Percentiles rank a stretch among this genome's conserved stretches.
Conservation (phyloP, 345 rosid genomes). For the Gossypium raimondii region DNA sequence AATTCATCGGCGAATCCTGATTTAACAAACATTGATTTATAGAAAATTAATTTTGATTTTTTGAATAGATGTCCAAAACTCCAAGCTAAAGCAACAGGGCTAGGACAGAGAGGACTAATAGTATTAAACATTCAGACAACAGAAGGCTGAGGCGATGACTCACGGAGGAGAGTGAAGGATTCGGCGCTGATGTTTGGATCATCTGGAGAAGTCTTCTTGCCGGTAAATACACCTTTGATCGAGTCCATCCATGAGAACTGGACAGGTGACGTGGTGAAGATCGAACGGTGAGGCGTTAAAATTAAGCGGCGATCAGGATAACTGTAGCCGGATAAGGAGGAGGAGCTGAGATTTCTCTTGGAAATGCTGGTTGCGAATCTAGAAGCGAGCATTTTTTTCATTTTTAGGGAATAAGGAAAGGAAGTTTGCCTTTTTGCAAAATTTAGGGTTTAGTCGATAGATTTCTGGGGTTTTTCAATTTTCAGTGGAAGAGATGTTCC, state of each 20-base stretch:
- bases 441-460: background rate
- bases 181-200: conserved; percentile 33
- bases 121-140: background rate
- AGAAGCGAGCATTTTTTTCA: conserved; percentile 16
- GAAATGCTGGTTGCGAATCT: conserved; percentile 11
- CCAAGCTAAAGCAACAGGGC: background rate
- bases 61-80: background rate
- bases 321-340: background rate
- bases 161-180: conserved; percentile 76
- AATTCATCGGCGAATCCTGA: conserved; percentile 76
- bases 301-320: background rate
- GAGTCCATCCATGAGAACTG: conserved; percentile 72
- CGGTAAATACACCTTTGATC: conserved; percentile 81
- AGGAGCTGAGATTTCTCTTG: background rate
- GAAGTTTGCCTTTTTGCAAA: background rate
- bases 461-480: background rate
- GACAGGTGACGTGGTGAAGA: conserved; percentile 48
- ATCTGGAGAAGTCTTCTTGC: conserved; percentile 46
- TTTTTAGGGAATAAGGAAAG: background rate
- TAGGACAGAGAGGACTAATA: background rate
- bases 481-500: background rate
- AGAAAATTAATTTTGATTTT: background rate
- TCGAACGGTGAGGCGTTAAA: conserved; percentile 43
- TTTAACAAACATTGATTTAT: background rate
- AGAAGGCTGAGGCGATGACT: conserved; percentile 18